Conservation (phyloP, 139 green algal species). For the Chlamydomonas incerta region DNA sequence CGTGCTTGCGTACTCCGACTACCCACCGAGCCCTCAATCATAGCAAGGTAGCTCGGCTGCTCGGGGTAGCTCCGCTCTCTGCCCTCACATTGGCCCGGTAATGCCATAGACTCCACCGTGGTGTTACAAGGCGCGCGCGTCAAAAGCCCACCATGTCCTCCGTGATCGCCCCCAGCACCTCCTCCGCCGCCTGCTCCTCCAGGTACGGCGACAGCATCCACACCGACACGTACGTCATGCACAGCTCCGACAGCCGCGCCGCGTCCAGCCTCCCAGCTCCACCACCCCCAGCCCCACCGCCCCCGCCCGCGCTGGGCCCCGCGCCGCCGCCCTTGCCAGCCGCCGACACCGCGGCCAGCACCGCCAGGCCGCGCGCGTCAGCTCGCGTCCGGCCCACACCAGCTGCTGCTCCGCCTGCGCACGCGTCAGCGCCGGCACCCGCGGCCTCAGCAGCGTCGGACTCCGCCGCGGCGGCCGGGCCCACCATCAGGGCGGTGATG, state of each 20-base stretch:
- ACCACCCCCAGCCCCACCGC: neutral
- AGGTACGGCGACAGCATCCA: conserved; percentile 41
- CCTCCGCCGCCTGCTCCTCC: conserved; percentile 32
- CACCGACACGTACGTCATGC: conserved; percentile 14
- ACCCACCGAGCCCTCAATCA: too few species aligned
- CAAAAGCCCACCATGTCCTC: conserved; percentile 38
- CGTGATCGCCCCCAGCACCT: neutral
- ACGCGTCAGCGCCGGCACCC: too few species aligned
- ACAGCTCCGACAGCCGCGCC: conserved; percentile 23
- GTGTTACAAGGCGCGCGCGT: too few species aligned
- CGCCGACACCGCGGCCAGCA: conserved; percentile 1
- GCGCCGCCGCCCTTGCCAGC: neutral
- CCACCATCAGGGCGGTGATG: neutral
- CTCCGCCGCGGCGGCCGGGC: neutral
- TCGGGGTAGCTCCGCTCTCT: too few species aligned
- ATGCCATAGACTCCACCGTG: too few species aligned
- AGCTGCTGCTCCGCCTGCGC: neutral
- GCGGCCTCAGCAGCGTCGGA: neutral
- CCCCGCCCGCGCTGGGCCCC: too few species aligned
- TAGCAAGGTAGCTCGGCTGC: too few species aligned
- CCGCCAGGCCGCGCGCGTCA: neutral
- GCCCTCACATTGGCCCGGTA: too few species aligned
- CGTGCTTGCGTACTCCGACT: too few species aligned
- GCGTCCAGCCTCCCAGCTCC: neutral
- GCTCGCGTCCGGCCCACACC: too few species aligned